phyloP scores from a whole-genome alignment of 1,139 yeast species.

The Suhomyces choctaworum region DNA sequence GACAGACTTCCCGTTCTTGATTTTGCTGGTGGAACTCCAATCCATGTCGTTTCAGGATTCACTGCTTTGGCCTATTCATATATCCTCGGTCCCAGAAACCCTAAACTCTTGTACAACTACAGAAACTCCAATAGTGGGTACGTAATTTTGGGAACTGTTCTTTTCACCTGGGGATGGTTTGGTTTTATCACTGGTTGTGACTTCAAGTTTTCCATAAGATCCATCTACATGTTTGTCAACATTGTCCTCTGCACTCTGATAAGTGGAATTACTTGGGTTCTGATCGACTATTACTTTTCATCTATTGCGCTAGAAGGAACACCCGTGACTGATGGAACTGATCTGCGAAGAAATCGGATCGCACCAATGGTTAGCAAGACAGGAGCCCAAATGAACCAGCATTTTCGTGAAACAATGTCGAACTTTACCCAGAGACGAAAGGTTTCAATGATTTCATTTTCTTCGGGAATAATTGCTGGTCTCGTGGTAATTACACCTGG shows the following conservation, averaged over 20 bases:
- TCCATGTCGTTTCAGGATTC: conserved; percentile 62
- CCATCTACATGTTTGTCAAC: conserved; percentile 37
- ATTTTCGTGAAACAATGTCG: conserved; percentile 23
- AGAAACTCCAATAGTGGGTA: conserved; percentile 39
- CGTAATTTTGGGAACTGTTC: conserved; percentile 55
- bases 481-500: conserved; percentile 49
- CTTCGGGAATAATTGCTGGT: conserved; percentile 47
- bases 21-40: conserved; percentile 66
- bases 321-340: not conserved
- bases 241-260: conserved; percentile 37
- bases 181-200: conserved; percentile 51
- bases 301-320: conserved; percentile 38
- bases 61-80: conserved; percentile 61
- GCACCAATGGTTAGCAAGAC: conserved; percentile 18
- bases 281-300: conserved; percentile 43
- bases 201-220: conserved; percentile 36
- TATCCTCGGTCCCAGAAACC: conserved; percentile 55
- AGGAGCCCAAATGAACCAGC: conserved; percentile 22
- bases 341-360: not conserved
- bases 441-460: conserved; percentile 42
- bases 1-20: conserved; percentile 52
- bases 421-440: conserved; percentile 27
- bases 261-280: conserved; percentile 41
- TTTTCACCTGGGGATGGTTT: conserved; percentile 44
- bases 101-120: conserved; percentile 39